Percentiles rank a stretch among this genome's conserved stretches.
phyloP scores from a whole-genome alignment of 1,139 yeast genomes.

The Yamadazyma sp. region DNA sequence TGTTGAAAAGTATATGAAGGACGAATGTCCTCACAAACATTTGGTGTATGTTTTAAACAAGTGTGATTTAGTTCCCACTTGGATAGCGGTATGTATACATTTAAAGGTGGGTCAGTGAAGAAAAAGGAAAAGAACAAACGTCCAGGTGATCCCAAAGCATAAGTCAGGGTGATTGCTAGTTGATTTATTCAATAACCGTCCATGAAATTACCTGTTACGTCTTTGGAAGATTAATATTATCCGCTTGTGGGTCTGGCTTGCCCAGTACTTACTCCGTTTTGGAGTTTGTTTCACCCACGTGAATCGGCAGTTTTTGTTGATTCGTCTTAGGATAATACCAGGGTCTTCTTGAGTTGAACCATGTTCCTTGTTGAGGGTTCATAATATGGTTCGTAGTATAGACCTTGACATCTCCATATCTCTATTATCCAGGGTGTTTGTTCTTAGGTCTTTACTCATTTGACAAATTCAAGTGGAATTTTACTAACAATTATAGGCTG shows the following conservation, averaged over 20 bases:
- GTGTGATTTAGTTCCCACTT: conserved; percentile 97
- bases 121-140: conserved; percentile 8
- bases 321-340: conserved; percentile 30
- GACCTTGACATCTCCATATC: conserved; percentile 54
- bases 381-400: conserved; percentile 66
- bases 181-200: conserved; percentile 20
- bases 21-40: conserved; percentile 96
- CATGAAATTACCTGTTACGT: conserved; percentile 84
- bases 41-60: conserved; percentile 91
- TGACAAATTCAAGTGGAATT: conserved; percentile 1
- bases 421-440: neutral
- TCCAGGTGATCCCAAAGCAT: conserved; percentile 51
- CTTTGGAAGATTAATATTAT: conserved; percentile 81
- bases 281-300: conserved; percentile 47
- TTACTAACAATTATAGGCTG: conserved; percentile 76
- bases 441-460: neutral
- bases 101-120: conserved; percentile 1
- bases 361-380: conserved; percentile 16
- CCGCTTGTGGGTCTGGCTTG: conserved; percentile 42
- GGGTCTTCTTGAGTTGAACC: conserved; percentile 70
- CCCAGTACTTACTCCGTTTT: conserved; percentile 37
- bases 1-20: conserved; percentile 88
- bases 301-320: conserved; percentile 42
- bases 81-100: conserved; percentile 93
- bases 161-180: conserved; percentile 66